Evolutionary conservation across 2,329 filamentous ascomycete genomes (phyloP), one percentile per base, ranked within the genome.

Genomic region (Talaromyces sp.): DNA sequence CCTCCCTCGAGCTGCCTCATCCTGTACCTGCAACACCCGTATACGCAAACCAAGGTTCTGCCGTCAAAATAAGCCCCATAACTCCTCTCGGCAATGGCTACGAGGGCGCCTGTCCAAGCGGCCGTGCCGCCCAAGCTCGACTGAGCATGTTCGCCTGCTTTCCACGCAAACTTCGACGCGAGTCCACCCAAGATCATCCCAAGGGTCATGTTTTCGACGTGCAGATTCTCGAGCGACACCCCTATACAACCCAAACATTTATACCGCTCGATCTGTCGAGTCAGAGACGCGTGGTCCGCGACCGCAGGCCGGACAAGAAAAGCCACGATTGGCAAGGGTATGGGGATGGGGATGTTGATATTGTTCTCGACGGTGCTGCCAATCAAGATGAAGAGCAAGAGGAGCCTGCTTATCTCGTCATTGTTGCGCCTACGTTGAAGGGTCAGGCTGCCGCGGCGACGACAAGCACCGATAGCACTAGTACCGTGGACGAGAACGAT

Each of bases 191-290:
- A 13, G 52, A 62, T 4, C 27, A 57, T 36, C 61, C 47, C 28
- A 47, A 58, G 6, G 61, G 63, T 2, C 56, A 57, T 60, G 65
- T 83, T 4, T 90, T 96, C 72, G 80, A 84, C 53, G 83, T 97
- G 59, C 77, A 78, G 22, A 85, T 96, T 61, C 84, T 98, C 32
- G 95, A 99, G 75, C 84, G 95, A 44, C 95, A 99, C 75, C 93
- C 95, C 0, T 98, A 88, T 76, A 98, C 95, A 1, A 91, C 91
- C 1, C 95, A 99, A 78, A 96, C 92, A 0, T 98, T 99, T 75
- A 84, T 91, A 51, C 95, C 95, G 0, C 79, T 97, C 57, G 84
- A 85, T 39, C 69, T 87, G 30, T 79, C 70, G 13, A 68, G 67
- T 25, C 65, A 72, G 58, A 60, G 63, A 1, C 63, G 62, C 0